phyloP scores from a whole-genome alignment of 805 yeast genomes.

The Yarrowia bubula region DNA sequence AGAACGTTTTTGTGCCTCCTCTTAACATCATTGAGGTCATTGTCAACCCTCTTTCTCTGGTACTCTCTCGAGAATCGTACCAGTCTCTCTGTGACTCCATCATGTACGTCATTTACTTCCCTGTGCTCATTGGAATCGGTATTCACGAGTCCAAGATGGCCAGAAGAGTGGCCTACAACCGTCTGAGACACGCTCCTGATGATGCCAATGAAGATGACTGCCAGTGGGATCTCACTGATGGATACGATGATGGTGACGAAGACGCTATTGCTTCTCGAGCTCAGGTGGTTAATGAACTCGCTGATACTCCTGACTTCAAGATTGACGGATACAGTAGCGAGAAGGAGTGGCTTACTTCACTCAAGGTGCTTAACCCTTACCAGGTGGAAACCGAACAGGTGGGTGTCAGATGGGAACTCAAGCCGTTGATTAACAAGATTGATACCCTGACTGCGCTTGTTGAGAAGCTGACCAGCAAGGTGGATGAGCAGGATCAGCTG shows the following conservation, averaged over 20 bases:
- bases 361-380: conserved; percentile 43
- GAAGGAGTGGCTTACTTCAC: conserved; percentile 50
- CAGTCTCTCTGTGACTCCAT: conserved; percentile 51
- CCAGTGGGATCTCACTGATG: conserved; percentile 83
- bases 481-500: neutral
- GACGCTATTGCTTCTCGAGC: conserved; percentile 51
- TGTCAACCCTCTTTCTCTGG: conserved; percentile 45
- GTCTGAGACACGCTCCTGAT: conserved; percentile 61
- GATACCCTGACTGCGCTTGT: conserved; percentile 31
- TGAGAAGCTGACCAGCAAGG: conserved; percentile 5
- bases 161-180: conserved; percentile 66
- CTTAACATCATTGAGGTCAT: conserved; percentile 68
- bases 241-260: conserved; percentile 44
- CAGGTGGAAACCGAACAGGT: conserved; percentile 44
- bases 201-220: conserved; percentile 76
- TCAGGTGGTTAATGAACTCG: conserved; percentile 7
- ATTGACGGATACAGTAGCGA: conserved; percentile 60
- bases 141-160: conserved; percentile 65
- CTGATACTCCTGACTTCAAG: conserved; percentile 66
- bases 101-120: conserved; percentile 67
- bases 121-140: conserved; percentile 60
- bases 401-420: conserved; percentile 31
- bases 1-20: conserved; percentile 81
- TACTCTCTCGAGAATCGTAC: conserved; percentile 40
- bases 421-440: conserved; percentile 30